These are phyloP conservation scores for Selaginella tamariscina DNA, from an alignment of 75 land plant species.

Conservation along the genomic window DNA sequence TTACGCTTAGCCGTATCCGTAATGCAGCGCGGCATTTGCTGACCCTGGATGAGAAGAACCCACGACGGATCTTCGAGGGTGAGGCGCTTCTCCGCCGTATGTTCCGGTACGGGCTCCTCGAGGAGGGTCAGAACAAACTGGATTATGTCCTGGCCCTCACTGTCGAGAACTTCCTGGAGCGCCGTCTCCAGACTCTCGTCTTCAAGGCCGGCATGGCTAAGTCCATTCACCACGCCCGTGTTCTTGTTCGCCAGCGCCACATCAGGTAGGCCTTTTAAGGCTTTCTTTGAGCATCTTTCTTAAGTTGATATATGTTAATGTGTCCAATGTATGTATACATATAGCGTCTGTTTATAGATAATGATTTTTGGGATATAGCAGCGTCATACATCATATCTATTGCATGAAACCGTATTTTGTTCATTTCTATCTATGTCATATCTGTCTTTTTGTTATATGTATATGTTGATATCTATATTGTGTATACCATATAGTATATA, in stretches of 20 bases:
- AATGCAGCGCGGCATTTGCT: constrained; percentile 18
- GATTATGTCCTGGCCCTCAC: constrained; percentile 13
- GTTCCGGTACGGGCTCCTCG: constrained; percentile 16
- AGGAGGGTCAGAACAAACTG: background rate
- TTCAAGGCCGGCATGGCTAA: constrained; percentile 12
- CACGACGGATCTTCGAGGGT: constrained; percentile 42
- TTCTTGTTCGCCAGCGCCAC: background rate
- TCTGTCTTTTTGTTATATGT: too few relatives aligned
- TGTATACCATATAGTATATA: too few relatives aligned
- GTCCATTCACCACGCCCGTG: constrained; percentile 8
- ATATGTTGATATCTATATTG: too few relatives aligned
- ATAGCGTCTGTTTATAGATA: too few relatives aligned
- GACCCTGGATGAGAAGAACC: constrained; percentile 71
- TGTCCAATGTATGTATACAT: too few relatives aligned
- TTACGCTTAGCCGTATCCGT: background rate
- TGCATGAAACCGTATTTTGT: too few relatives aligned
- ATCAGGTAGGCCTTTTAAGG: background rate
- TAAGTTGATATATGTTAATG: too few relatives aligned
- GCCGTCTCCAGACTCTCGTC: constrained; percentile 11
- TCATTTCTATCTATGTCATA: too few relatives aligned
- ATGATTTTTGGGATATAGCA: too few relatives aligned
- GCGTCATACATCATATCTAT: too few relatives aligned
- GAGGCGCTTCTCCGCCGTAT: constrained; percentile 41
- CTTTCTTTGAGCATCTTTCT: too few relatives aligned
- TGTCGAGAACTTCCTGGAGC: constrained; percentile 1